Percentiles rank a stretch among this genome's conserved stretches.
Conservation (phyloP, 345 rosid species). For the Anastatica hierochuntica region DNA sequence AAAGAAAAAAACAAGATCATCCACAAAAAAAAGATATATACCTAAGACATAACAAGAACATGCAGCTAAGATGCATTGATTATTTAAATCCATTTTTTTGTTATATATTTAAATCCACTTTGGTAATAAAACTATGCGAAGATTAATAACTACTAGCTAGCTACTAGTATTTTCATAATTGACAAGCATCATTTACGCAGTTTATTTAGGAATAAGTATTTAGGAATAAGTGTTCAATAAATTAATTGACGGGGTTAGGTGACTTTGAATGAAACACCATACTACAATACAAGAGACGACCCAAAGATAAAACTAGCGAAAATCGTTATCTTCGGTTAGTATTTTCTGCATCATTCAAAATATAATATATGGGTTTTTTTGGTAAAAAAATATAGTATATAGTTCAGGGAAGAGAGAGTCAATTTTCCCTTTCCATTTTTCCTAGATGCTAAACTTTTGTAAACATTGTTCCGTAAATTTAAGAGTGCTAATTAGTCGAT, state of each 20-base stretch:
- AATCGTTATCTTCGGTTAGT: too few species aligned
- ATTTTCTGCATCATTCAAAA: too few species aligned
- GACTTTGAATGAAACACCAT: conserved; percentile 9
- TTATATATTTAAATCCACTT: not conserved
- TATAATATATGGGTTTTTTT: too few species aligned
- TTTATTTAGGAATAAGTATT: not conserved
- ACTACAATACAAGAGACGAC: conserved; percentile 9
- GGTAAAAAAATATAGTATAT: too few species aligned
- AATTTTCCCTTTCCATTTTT: too few species aligned
- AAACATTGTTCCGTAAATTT: too few species aligned
- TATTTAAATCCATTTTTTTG: not conserved
- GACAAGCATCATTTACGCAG: not conserved
- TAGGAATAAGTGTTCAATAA: conserved; percentile 2
- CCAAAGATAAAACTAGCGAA: conserved; percentile 6
- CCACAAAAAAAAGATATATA: not conserved
- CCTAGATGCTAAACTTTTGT: too few species aligned
- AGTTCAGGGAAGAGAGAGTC: too few species aligned
- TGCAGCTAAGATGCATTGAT: not conserved
- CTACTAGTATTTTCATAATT: conserved; percentile 1
- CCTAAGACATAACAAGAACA: not conserved
- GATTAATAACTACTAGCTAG: not conserved
- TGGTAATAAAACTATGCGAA: not conserved
- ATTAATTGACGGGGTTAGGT: conserved; percentile 8
- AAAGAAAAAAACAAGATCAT: not conserved
- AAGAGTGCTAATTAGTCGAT: too few species aligned